These are phyloP conservation scores for Hypoxylon sp. DNA, from an alignment of 2,329 filamentous ascomycete species.

Conservation along the genomic window DNA sequence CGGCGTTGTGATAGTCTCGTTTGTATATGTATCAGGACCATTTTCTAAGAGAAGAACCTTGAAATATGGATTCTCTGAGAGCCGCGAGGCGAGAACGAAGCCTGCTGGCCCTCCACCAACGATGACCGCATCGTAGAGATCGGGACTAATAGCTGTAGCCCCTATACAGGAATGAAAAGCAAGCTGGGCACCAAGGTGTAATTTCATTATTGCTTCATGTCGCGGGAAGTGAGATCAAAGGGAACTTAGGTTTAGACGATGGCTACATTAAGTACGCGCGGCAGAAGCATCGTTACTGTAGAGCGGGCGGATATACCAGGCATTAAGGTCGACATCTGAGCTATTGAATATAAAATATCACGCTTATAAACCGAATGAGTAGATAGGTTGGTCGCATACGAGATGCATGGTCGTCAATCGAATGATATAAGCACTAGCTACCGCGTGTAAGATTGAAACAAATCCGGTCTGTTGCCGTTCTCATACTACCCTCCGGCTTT, in stretches of 20 bases:
- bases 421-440: slow-evolving; percentile 12
- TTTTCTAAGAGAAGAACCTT: slow-evolving; percentile 40
- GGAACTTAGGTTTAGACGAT: not conserved
- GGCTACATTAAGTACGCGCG: not conserved
- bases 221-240: not conserved
- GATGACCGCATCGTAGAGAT: slow-evolving; percentile 35
- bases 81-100: slow-evolving; percentile 37
- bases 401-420: slow-evolving; percentile 2
- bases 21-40: slow-evolving; percentile 34
- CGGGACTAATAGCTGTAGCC: not conserved
- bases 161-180: not conserved
- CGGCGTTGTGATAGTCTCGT: slow-evolving; percentile 29
- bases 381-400: not conserved
- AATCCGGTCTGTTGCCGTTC: not conserved
- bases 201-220: slow-evolving; percentile 7
- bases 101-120: slow-evolving; percentile 42
- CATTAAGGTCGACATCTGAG: not conserved
- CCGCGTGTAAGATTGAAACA: not conserved
- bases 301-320: not conserved
- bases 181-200: slow-evolving; percentile 1
- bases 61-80: slow-evolving; percentile 38
- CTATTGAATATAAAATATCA: not conserved
- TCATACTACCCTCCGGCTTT: not conserved
- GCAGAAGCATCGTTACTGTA: not conserved
- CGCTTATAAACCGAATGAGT: not conserved